Evolutionary conservation across 768 basidiomycete species (phyloP).

Genomic region (Collybiopsis luxurians): DNA sequence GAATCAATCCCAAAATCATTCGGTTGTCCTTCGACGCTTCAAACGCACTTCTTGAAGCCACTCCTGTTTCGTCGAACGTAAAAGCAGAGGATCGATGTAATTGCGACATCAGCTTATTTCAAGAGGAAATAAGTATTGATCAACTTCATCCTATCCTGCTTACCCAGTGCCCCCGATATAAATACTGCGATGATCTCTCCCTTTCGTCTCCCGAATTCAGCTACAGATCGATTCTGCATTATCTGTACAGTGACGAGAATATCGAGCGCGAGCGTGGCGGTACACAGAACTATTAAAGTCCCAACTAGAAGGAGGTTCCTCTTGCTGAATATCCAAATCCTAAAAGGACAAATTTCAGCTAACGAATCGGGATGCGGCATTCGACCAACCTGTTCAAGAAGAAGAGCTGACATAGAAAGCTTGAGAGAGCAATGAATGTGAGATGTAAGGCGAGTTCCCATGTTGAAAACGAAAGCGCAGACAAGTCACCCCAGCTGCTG

Average conservation of each 20-base stretch:
- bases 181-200: slow-evolving; percentile 10
- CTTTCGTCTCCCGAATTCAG: not conserved
- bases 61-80: not conserved
- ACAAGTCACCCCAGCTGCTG: slow-evolving; percentile 16
- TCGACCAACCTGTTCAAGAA: slow-evolving; percentile 13
- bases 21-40: not conserved
- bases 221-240: not conserved
- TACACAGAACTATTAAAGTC: slow-evolving; percentile 1
- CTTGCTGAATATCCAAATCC: slow-evolving; percentile 17
- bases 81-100: not conserved
- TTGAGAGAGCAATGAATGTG: slow-evolving; percentile 16
- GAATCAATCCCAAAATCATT: not conserved
- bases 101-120: not conserved
- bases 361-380: not conserved
- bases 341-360: not conserved
- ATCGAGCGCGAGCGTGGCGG: slow-evolving; percentile 9
- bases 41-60: not conserved
- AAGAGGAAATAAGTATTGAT: not conserved
- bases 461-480: slow-evolving; percentile 13
- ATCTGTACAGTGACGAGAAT: slow-evolving; percentile 10
- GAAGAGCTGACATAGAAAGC: slow-evolving; percentile 16
- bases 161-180: slow-evolving; percentile 6
- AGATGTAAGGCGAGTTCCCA: slow-evolving; percentile 14
- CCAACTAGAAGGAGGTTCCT: slow-evolving; percentile 7
- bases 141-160: not conserved